phyloP scores from a whole-genome alignment of 495 filamentous ascomycete species.

The Oidiodendron maius region DNA sequence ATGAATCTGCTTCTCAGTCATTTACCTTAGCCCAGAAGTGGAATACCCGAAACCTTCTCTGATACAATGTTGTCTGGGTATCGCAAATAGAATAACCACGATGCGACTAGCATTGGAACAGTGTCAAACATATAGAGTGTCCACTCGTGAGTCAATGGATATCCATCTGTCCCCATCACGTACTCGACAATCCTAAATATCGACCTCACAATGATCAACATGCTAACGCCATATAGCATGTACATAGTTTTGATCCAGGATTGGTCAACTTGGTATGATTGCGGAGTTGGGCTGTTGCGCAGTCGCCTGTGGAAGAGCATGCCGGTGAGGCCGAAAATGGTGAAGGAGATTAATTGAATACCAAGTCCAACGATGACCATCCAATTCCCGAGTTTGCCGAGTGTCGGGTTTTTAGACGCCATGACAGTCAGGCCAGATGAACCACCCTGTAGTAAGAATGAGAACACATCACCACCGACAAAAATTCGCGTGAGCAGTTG shows the following conservation, averaged over 20 bases:
- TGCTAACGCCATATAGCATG: constrained; percentile 45
- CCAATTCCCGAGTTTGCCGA: constrained; percentile 29
- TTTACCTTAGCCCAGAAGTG: too few relatives aligned
- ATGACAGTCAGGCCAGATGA: constrained; percentile 27
- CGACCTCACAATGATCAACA: constrained; percentile 53
- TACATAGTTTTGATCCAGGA: constrained; percentile 48
- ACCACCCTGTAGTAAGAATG: constrained; percentile 32
- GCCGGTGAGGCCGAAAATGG: constrained; percentile 37
- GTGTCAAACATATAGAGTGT: constrained; percentile 61
- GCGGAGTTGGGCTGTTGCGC: constrained; percentile 8
- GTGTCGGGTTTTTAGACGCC: constrained; percentile 23
- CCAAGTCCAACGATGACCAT: constrained; percentile 36
- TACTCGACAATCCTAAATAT: constrained; percentile 61
- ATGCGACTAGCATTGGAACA: constrained; percentile 47
- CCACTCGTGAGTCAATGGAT: constrained; percentile 45
- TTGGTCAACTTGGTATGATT: background rate
- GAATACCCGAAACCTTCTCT: too few relatives aligned
- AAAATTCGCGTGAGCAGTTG: constrained; percentile 36
- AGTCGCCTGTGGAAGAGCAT: constrained; percentile 30
- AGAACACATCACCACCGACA: constrained; percentile 33
- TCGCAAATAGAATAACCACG: constrained; percentile 40
- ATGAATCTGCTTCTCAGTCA: too few relatives aligned
- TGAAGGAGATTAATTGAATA: constrained; percentile 43
- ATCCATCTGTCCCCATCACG: constrained; percentile 41
- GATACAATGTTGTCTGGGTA: constrained; percentile 24